Conservation (phyloP, 2,329 filamentous ascomycete species). For the Aspergillus sp. region DNA sequence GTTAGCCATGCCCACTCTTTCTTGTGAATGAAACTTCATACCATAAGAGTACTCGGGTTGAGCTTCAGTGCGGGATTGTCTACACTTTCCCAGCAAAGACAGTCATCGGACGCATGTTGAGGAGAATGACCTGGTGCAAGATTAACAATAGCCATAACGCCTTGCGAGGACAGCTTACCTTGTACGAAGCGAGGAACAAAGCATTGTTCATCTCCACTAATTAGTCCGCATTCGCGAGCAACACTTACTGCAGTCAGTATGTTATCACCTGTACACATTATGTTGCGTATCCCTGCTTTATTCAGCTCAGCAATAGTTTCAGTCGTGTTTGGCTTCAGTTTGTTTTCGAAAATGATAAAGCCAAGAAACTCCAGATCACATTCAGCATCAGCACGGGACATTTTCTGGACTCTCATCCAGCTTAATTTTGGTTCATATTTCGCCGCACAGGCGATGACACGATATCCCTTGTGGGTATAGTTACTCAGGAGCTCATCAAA, state of each 20-base stretch:
- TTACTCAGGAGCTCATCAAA: constrained; percentile 86
- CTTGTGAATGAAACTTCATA: constrained; percentile 36
- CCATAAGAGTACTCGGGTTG: constrained; percentile 74
- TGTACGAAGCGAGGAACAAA: constrained; percentile 88
- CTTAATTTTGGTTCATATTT: constrained; percentile 84
- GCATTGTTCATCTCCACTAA: constrained; percentile 79
- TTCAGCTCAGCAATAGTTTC: constrained; percentile 79
- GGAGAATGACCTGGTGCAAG: constrained; percentile 62
- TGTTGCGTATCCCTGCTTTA: constrained; percentile 78
- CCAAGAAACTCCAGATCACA: constrained; percentile 82
- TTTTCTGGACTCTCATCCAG: constrained; percentile 93
- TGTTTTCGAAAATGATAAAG: constrained; percentile 99
- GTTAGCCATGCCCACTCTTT: constrained; percentile 14
- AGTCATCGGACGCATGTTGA: constrained; percentile 72
- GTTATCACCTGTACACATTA: constrained; percentile 99
- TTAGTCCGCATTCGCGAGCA: constrained; percentile 81
- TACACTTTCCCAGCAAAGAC: constrained; percentile 89
- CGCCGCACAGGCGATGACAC: constrained; percentile 92
- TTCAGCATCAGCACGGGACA: constrained; percentile 84
- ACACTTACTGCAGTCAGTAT: constrained; percentile 96
- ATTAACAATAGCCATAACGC: neutral
- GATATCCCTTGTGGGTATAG: constrained; percentile 94
- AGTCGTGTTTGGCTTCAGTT: constrained; percentile 84
- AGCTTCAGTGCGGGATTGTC: constrained; percentile 78
- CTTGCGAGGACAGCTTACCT: constrained; percentile 43